Base-by-base conservation (phyloP, 2,329 filamentous ascomycete species). In the Aspergillus clavatus region DNA sequence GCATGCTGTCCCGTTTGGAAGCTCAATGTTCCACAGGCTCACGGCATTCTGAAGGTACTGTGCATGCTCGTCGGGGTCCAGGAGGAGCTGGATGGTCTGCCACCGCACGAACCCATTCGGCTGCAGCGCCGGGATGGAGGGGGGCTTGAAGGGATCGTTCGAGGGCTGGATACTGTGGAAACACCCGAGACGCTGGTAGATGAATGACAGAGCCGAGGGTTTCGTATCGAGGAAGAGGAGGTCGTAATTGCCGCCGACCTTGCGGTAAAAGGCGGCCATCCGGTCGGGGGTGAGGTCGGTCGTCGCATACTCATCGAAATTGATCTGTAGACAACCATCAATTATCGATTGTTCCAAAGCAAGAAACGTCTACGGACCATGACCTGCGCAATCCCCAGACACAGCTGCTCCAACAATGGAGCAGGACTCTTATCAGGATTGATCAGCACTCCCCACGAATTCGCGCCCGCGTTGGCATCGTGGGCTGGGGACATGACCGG, bases 131-230 rank as follows among this genome's bases (percentile, higher is more conserved):
- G 93, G 93, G 33, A 96, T 79, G 0, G 79, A 82, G 0, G 91
- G 93, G 0, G 83, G 74, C 3, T 78, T 79, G 63, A 87, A 96
- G 51, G 87, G 78, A 29, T 81, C 79, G 38, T 68, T 66, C 1
- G 81, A 80, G 1, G 88, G 88, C 55, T 94, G 87, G 22, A 97
- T 76, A 40, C 82, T 83, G 69, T 97, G 91, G 58, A 89, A 86
- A 65, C 91, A 96, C 56, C 91, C 93, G 41, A 95, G 81, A 6
- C 87, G 87, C 60, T 89, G 86, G 76, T 94, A 97, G 53, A 96
- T 93, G 70, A 89, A 94, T 22, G 90, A 93, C 51, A 98, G 83
- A 35, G 85, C 84, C 28, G 81, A 73, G 48, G 83, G 72, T 16
- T 86, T 83, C 26, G 86, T 87, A 3, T 84, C 77, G 33, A 91